Conservation (phyloP, 352 stramenopile species). For the Globisporangium megalacanthum region DNA sequence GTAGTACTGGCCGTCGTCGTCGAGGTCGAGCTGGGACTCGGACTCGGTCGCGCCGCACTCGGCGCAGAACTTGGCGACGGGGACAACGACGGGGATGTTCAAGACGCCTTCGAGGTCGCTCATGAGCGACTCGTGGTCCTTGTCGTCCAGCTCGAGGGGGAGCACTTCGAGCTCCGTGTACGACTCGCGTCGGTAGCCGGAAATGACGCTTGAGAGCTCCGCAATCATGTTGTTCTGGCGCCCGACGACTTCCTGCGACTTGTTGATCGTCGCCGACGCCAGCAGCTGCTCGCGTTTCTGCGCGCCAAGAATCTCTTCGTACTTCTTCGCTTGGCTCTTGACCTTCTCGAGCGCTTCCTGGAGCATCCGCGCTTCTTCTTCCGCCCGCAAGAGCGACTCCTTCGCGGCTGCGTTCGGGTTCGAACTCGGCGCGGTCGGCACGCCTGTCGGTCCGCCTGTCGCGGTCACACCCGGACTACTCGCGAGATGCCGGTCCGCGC, state of each 20-base stretch:
- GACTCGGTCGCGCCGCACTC: slow-evolving; percentile 75
- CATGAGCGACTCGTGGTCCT: slow-evolving; percentile 64
- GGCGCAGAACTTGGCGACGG: slow-evolving; percentile 69
- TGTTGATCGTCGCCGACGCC: slow-evolving; percentile 62
- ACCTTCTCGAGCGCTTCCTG: slow-evolving; percentile 81
- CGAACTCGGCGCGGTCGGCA: not conserved
- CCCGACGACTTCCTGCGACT: slow-evolving; percentile 66
- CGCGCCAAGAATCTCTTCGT: slow-evolving; percentile 72
- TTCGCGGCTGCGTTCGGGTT: slow-evolving; percentile 39
- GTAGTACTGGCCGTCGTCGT: slow-evolving; percentile 83
- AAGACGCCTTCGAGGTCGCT: slow-evolving; percentile 73
- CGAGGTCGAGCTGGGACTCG: slow-evolving; percentile 68
- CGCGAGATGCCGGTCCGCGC: not conserved
- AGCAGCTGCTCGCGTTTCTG: slow-evolving; percentile 70
- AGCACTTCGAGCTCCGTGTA: slow-evolving; percentile 71
- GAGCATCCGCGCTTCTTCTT: slow-evolving; percentile 67
- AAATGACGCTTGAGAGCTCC: slow-evolving; percentile 65
- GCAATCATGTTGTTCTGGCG: slow-evolving; percentile 82
- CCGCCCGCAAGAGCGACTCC: slow-evolving; percentile 57
- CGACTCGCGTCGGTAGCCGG: slow-evolving; percentile 67
- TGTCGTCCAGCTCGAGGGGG: slow-evolving; percentile 48
- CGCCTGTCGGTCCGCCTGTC: not conserved
- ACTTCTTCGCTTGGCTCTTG: slow-evolving; percentile 80
- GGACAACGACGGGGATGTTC: slow-evolving; percentile 76
- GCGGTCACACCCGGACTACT: too few species aligned